A percentile compares a stretch with the other conserved stretches of the same genome.
These are phyloP conservation scores for Cytospora piceicola DNA, from an alignment of 2,329 filamentous ascomycete species.

Conservation along the genomic window DNA sequence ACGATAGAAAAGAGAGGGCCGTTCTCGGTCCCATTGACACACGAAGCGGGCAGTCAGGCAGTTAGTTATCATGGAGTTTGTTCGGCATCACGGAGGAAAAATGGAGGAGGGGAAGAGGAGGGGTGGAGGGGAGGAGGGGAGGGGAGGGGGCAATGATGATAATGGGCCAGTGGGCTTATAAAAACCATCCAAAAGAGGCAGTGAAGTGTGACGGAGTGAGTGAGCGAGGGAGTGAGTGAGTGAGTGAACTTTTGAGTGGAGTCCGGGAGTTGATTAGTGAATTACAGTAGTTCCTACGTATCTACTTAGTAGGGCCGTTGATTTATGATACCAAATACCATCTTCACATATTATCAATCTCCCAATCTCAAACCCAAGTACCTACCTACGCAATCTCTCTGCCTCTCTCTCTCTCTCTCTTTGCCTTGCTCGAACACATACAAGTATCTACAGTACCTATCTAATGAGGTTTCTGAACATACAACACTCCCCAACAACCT, in stretches of 20 bases:
- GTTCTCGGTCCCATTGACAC: neutral
- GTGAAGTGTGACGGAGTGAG: no score
- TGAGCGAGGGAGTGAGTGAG: neutral
- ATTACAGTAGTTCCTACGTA: no score
- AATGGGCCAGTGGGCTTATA: no score
- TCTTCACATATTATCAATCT: slow-evolving; percentile 2
- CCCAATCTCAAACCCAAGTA: slow-evolving; percentile 8
- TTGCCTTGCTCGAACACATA: neutral
- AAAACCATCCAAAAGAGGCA: no score
- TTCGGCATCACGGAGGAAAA: slow-evolving; percentile 28
- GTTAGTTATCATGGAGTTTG: slow-evolving; percentile 27
- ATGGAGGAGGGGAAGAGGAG: neutral
- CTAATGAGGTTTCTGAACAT: slow-evolving; percentile 26
- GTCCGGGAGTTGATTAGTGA: no score
- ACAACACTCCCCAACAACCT: slow-evolving; percentile 15
- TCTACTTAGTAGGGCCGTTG: neutral
- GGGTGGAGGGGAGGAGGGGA: neutral
- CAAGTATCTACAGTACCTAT: neutral
- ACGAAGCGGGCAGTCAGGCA: no score
- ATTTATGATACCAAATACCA: slow-evolving; percentile 22
- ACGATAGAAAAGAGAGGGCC: neutral
- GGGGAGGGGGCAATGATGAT: neutral
- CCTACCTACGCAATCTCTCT: no score
- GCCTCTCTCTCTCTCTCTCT: no score
- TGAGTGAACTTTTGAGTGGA: no score